Evolutionary conservation across 805 yeast species (phyloP).

Genomic region (Lipomyces japonicus): DNA sequence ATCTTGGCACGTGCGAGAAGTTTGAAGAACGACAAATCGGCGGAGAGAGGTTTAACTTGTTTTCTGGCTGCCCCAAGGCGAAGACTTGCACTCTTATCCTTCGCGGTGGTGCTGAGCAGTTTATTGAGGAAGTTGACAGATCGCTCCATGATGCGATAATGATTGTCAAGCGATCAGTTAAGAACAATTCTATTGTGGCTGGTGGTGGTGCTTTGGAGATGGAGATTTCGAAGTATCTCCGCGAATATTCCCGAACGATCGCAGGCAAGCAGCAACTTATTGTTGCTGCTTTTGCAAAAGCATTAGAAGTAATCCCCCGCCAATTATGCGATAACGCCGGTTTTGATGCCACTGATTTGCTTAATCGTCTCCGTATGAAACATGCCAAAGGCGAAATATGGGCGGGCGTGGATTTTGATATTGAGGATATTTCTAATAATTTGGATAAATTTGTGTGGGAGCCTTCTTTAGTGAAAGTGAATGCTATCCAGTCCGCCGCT

Average conservation of each 20-base stretch:
- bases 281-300: slow-evolving; percentile 87
- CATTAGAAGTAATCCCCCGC: slow-evolving; percentile 93
- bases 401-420: slow-evolving; percentile 89
- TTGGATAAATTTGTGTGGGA: slow-evolving; percentile 92
- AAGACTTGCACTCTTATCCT: slow-evolving; percentile 88
- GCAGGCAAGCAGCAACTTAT: slow-evolving; percentile 96
- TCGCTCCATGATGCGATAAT: slow-evolving; percentile 96
- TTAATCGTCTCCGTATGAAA: slow-evolving; percentile 84
- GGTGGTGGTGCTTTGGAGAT: slow-evolving; percentile 99
- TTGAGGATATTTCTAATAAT: slow-evolving; percentile 76
- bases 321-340: slow-evolving; percentile 99
- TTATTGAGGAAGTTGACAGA: slow-evolving; percentile 95
- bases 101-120: slow-evolving; percentile 98
- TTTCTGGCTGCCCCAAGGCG: slow-evolving; percentile 87
- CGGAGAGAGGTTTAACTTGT: slow-evolving; percentile 88
- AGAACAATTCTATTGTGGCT: slow-evolving; percentile 83
- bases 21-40: slow-evolving; percentile 97
- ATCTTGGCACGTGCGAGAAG: slow-evolving; percentile 75
- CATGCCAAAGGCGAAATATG: slow-evolving; percentile 91
- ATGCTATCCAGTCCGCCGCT: slow-evolving; percentile 92
- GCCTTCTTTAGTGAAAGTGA: slow-evolving; percentile 88
- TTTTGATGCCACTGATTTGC: slow-evolving; percentile 90
- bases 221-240: slow-evolving; percentile 85
- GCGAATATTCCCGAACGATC: slow-evolving; percentile 81
- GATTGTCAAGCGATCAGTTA: slow-evolving; percentile 94